Conservation (phyloP, 2,329 filamentous ascomycete species). For the Trichoderma lentiforme region DNA sequence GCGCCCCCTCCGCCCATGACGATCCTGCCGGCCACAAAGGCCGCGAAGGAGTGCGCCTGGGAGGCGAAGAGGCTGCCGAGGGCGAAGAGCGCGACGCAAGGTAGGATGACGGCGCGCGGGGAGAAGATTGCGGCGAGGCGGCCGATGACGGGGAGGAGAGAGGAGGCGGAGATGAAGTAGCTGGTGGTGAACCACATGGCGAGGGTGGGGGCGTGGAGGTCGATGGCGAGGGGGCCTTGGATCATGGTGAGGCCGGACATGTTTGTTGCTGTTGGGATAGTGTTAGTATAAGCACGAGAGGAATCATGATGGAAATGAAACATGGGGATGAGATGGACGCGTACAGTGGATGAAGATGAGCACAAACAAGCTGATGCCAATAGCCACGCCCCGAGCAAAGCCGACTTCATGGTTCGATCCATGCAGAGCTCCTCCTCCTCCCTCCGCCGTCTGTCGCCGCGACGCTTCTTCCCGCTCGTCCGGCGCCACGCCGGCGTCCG, state of each 20-base stretch:
- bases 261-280: conserved; percentile 53
- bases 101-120: conserved; percentile 57
- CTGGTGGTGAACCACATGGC: conserved; percentile 79
- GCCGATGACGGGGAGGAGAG: conserved; percentile 65
- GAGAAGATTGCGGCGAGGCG: conserved; percentile 73
- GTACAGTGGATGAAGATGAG: conserved; percentile 27
- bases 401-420: neutral
- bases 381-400: neutral
- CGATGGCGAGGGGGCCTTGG: conserved; percentile 71
- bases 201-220: conserved; percentile 69
- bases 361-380: conserved; percentile 23
- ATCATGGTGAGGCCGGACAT: conserved; percentile 80
- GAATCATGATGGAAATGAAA: neutral
- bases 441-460: neutral
- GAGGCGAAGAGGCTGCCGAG: conserved; percentile 58
- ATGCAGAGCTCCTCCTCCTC: neutral
- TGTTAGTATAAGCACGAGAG: no score
- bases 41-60: conserved; percentile 52
- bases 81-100: conserved; percentile 54
- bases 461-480: neutral
- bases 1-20: conserved; percentile 67
- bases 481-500: neutral
- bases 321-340: neutral
- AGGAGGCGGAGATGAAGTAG: conserved; percentile 63
- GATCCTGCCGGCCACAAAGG: conserved; percentile 67